Percentiles rank a stretch among this genome's conserved stretches.
These are phyloP conservation scores for Skeletonema costatum DNA, from an alignment of 108 stramenopile species.

Conservation along the genomic window DNA sequence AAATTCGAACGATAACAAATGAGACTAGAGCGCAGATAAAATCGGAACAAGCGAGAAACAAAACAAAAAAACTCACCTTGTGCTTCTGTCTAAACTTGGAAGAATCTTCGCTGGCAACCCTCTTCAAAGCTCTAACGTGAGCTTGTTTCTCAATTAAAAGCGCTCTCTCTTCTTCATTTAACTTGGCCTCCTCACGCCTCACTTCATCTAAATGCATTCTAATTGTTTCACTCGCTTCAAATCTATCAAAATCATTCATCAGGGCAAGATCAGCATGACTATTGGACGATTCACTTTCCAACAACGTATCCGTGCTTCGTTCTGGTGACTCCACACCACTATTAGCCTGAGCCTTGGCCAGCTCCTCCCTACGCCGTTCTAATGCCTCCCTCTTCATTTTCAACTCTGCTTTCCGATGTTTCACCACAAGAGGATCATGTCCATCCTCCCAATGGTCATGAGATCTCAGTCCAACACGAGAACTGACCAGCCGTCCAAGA, in stretches of 20 bases:
- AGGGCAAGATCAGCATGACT: constrained; percentile 1
- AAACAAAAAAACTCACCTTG: constrained; percentile 55
- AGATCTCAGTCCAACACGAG: constrained; percentile 49
- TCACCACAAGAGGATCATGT: constrained; percentile 58
- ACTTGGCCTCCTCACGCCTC: constrained; percentile 54
- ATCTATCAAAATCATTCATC: constrained; percentile 39
- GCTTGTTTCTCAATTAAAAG: constrained; percentile 74
- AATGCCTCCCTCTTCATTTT: constrained; percentile 44
- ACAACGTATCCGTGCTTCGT: background rate
- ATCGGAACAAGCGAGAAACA: background rate
- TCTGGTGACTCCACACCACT: background rate
- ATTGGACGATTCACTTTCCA: constrained; percentile 3
- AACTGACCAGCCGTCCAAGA: constrained; percentile 69
- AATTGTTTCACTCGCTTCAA: constrained; percentile 68
- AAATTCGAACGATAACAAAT: background rate
- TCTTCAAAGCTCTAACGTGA: constrained; percentile 77
- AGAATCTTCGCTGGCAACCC: constrained; percentile 82
- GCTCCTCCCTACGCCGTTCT: constrained; percentile 33
- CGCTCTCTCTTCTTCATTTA: constrained; percentile 65
- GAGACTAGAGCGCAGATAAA: background rate
- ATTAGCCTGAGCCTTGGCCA: background rate
- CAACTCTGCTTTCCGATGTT: constrained; percentile 47
- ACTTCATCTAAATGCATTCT: constrained; percentile 69
- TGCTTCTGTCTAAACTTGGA: constrained; percentile 70
- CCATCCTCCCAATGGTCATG: constrained; percentile 82